Base-by-base conservation (phyloP, 2,329 filamentous ascomycete genomes). In the Ophiostoma novo-ulmi region DNA sequence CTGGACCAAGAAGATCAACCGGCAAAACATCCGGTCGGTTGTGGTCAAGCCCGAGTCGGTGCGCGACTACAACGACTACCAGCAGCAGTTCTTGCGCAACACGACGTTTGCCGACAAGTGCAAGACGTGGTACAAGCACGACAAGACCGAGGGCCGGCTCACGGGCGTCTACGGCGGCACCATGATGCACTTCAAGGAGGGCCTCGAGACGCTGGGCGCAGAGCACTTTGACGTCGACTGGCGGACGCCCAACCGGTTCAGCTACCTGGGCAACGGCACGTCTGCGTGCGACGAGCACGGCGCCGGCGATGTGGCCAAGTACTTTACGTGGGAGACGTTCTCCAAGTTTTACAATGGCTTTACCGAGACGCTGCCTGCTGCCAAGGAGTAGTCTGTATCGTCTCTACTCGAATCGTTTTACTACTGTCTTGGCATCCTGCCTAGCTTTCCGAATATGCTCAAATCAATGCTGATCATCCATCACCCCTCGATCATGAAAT, bases 191-290 rank as follows among this genome's bases (percentile, higher is more conserved):
- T 76, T 73, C 70, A 67, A 77, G 11, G 75, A 78, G 72, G 71
- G 74, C 3, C 58, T 75, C 3, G 72, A 74, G 70, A 71, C 73
- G 17, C 76, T 77, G 31, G 72, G 79, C 11, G 77, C 75, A 70
- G 76, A 80, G 71, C 78, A 80, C 70, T 80, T 74, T 52, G 71
- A 75, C n/a, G 48, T 77, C 35, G 55, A 55, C 58, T 74, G 73
- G 61, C 26, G 31, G 41, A 14, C 41, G 14, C 20, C 35, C 22
- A 73, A 73, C 67, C 70, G 71, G 1, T 72, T 70, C 66, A 38
- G 36, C 6, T 72, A 65, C 17, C 63, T 72, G 26, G 72, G 72
- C 67, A 72, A 72, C 58, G 70, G 70, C 63, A 17, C 58, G 1
- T 11, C 22, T 1, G 58, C 17, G 26, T 63, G 58, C 26, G 58